Percentiles rank a stretch among this genome's conserved stretches.
These are phyloP conservation scores for Heteromeles arbutifolia DNA, from an alignment of 306 rosid genomes.

Conservation along the genomic window DNA sequence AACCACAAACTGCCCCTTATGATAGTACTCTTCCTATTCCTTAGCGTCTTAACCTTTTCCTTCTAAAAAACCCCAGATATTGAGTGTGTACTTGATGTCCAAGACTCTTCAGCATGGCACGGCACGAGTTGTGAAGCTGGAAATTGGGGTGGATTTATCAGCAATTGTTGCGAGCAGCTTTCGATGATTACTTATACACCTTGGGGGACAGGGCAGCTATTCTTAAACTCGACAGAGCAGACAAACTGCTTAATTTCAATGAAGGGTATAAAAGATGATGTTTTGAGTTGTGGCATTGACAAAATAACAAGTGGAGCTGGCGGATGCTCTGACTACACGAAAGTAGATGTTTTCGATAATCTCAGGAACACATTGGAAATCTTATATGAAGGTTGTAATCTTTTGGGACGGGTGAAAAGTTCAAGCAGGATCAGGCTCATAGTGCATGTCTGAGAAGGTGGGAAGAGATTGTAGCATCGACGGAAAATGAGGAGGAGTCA, in stretches of 20 bases:
- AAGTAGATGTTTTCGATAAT: conserved; percentile 30
- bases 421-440: conserved; percentile 23
- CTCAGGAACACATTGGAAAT: conserved; percentile 28
- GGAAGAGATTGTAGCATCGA: conserved; percentile 28
- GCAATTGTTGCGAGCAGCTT: conserved; percentile 33
- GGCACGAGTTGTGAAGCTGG: conserved; percentile 27
- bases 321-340: conserved; percentile 44
- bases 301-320: conserved; percentile 45
- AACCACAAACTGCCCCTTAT: conserved; percentile 2
- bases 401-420: conserved; percentile 9
- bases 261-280: conserved; percentile 10
- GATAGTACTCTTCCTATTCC: conserved; percentile 7
- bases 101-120: conserved; percentile 20
- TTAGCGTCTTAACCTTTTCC: conserved; percentile 11
- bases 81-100: conserved; percentile 41
- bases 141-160: conserved; percentile 51
- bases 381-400: conserved; percentile 37
- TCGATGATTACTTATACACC: conserved; percentile 41
- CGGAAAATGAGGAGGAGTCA: not conserved
- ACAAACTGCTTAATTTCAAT: conserved; percentile 23
- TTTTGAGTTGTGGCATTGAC: conserved; percentile 37
- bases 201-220: conserved; percentile 44
- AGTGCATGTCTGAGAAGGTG: conserved; percentile 37
- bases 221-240: conserved; percentile 43
- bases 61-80: conserved; percentile 21